Base-by-base conservation (phyloP, 2,329 filamentous ascomycete genomes). In the Harringtonia lauricola region DNA sequence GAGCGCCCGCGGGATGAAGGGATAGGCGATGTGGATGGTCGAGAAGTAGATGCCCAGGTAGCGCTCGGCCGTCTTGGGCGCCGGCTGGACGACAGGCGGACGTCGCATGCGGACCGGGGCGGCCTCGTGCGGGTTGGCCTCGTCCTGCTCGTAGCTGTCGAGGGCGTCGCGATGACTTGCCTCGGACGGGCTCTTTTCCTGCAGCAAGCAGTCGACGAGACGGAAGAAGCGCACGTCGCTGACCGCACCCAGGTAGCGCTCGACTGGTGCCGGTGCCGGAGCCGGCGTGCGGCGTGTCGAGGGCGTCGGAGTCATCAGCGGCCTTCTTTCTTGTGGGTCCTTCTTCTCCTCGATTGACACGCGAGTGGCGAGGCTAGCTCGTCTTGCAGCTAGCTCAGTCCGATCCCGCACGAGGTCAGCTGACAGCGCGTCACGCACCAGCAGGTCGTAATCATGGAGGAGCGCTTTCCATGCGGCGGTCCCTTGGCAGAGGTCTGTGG, bases 151-250 rank as follows among this genome's bases (percentile, higher is more conserved):
- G 38, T 58, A 56, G 42, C 49, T 55, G 21, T 55, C 56, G 8
- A 55, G 35, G 8, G 30, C 42, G 2, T 44, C 22, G 7, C 17
- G n/a, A n/a, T n/a, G n/a, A n/a, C n/a, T n/a, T n/a, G n/a, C n/a
- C n/a, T 39, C n/a, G 26, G 29, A 35, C n/a, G 18, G 14, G 8
- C 22, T 33, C 2, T 45, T 36, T 7, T 48, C 42, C 29, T 51
- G 46, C 29, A 54, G 45, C n/a, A 54, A 46, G 15, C 51, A 50
- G 50, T 59, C 56, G 15, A 62, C 51, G 6, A 57, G 47, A 31
- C 63, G 57, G 48, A 61, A 61, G 44, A 64, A 63, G 30, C 55
- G 55, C 19, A 64, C 55, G 34, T 64, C 61, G 49, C 59, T 63
- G n/a, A 59, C 59, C 41, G 62, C 59, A 30, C 61, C 62, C 2